Conservation (phyloP, 257 asterid species). For the Anisodus acutangulus region DNA sequence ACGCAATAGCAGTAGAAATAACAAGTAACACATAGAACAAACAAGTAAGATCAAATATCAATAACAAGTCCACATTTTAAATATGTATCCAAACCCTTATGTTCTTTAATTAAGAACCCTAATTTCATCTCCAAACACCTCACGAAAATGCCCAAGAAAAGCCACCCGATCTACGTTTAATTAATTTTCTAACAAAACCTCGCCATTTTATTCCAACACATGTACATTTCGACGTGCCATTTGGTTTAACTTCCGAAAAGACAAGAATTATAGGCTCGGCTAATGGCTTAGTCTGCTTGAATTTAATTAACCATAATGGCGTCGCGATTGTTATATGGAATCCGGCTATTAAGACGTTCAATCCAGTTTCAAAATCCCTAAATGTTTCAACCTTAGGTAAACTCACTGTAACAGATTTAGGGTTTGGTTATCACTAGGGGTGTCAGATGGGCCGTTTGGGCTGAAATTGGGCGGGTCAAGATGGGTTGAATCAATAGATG, state of each 20-base stretch:
- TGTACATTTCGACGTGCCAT: not conserved
- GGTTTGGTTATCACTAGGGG: not conserved
- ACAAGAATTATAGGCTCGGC: not conserved
- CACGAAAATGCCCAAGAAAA: not conserved
- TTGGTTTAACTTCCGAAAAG: constrained; percentile 4
- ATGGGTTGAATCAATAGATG: too few relatives aligned
- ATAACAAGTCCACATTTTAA: not conserved
- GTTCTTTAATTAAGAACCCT: constrained; percentile 16
- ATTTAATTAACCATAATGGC: constrained; percentile 1
- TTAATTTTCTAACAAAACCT: not conserved
- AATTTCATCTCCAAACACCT: constrained; percentile 20
- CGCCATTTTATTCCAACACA: not conserved
- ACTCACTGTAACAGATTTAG: constrained; percentile 12
- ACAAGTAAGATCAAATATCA: too few relatives aligned
- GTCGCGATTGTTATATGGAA: constrained; percentile 23
- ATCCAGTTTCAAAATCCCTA: not conserved
- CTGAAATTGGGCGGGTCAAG: too few relatives aligned
- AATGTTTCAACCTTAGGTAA: constrained; percentile 18
- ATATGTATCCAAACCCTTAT: constrained; percentile 2
- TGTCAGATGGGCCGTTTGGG: too few relatives aligned
- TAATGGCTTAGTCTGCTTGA: constrained; percentile 22
- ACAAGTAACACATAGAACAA: too few relatives aligned
- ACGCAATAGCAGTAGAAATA: too few relatives aligned
- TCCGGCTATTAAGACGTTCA: not conserved
- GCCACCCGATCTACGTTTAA: not conserved